phyloP scores from a whole-genome alignment of 345 rosid species.

The Citrus hindsii region DNA sequence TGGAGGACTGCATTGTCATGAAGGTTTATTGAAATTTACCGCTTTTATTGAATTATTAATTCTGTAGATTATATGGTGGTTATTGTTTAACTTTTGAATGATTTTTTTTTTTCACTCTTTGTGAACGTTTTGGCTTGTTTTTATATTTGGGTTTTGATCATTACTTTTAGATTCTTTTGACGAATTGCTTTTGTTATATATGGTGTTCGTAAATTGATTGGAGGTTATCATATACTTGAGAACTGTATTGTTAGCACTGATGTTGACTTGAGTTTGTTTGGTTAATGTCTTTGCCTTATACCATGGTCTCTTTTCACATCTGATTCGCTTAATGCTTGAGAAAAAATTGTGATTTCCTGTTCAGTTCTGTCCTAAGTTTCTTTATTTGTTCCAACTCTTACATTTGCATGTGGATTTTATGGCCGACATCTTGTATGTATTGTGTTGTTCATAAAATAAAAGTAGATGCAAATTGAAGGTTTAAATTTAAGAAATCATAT shows the following conservation, averaged over 20 bases:
- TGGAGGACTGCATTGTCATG: constrained; percentile 98
- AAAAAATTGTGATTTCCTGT: not conserved
- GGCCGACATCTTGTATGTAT: not conserved
- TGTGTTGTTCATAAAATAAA: not conserved
- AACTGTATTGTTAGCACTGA: not conserved
- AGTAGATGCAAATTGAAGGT: not conserved
- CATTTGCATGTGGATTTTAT: not conserved
- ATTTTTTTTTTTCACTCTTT: not conserved
- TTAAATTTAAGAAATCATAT: not conserved
- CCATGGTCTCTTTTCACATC: not conserved
- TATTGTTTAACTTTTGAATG: not conserved
- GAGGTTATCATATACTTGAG: not conserved
- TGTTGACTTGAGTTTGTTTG: not conserved
- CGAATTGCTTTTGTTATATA: not conserved
- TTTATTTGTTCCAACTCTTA: not conserved
- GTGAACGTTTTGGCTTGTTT: not conserved
- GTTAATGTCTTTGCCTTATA: not conserved
- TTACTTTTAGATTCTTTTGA: not conserved
- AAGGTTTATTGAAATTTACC: constrained; percentile 49
- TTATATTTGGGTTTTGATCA: too few relatives aligned
- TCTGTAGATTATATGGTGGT: not conserved
- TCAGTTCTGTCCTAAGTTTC: not conserved
- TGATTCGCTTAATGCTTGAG: not conserved
- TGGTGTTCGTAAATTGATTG: not conserved
- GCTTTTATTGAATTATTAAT: not conserved